Evolutionary conservation across 495 filamentous ascomycete species (phyloP).

Genomic region (Penicillium waksmanii): DNA sequence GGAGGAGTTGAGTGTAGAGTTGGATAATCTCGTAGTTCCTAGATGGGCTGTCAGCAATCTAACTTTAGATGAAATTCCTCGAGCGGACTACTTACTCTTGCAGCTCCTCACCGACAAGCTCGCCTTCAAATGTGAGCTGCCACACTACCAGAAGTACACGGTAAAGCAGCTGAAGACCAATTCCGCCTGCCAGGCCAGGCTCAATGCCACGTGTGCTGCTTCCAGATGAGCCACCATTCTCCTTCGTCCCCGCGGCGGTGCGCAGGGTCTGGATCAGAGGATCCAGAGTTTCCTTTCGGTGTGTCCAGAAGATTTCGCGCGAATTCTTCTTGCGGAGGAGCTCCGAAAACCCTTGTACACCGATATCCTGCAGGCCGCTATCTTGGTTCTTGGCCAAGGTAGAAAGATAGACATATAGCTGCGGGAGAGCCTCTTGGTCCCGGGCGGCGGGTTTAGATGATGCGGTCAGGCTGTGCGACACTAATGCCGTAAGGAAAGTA

Average conservation of each 20-base stretch:
- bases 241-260: conserved; percentile 73
- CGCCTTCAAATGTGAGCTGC: conserved; percentile 93
- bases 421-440: conserved; percentile 79
- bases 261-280: conserved; percentile 84
- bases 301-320: conserved; percentile 86
- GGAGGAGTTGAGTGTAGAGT: conserved; percentile 86
- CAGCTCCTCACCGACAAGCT: conserved; percentile 79
- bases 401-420: conserved; percentile 86
- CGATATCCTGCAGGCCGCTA: conserved; percentile 91
- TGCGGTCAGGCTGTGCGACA: conserved; percentile 67
- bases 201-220: conserved; percentile 67
- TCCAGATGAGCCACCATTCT: conserved; percentile 68
- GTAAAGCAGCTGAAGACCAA: conserved; percentile 92
- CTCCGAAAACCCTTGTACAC: conserved; percentile 86
- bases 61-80: background rate
- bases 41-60: conserved; percentile 9
- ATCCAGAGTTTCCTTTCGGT: conserved; percentile 77
- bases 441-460: conserved; percentile 56
- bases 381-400: conserved; percentile 76
- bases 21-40: conserved; percentile 92
- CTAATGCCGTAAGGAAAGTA: conserved; percentile 79
- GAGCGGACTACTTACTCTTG: conserved; percentile 65
- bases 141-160: conserved; percentile 90
- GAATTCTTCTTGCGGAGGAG: conserved; percentile 76
- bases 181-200: conserved; percentile 71